Base-by-base conservation (phyloP, 768 basidiomycete genomes). In the Naganishia antarctica region DNA sequence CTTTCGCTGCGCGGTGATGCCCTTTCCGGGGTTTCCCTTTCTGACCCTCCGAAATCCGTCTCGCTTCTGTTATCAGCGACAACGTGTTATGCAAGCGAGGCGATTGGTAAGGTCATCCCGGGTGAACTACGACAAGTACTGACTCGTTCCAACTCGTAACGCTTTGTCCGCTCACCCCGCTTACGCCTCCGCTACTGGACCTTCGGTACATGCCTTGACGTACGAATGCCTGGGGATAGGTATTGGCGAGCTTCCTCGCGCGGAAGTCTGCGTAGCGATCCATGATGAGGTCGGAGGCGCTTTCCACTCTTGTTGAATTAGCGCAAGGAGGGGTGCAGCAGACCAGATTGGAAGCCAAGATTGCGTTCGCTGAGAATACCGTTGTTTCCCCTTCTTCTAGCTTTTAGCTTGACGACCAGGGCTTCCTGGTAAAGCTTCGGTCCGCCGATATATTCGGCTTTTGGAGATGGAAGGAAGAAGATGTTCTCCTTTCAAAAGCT, bases 21-120 rank as follows among this genome's bases (percentile, higher is more conserved):
- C 21, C 53, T 37, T 21, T 40, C 37, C 21, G 34, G 32, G 11
- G 5, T 25, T 37, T 34, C 53, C n/a, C 53, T 41, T 26, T 57
- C 53, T 7, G 53, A 40, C 1, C 53, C 53, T 57, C 53, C 53
- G 53, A 57, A 57, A 40, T 57, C 53, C 8, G 53, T 57, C 15
- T 57, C 53, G 13, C 53, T 57, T 25, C 53, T 57, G 34, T 37
- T 15, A 37, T 37, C 7, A 37, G 34, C 34, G 34, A 37, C 7
- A 37, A 15, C n/a, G n/a, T n/a, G n/a, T n/a, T n/a, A n/a, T n/a
- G n/a, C n/a, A n/a, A n/a, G n/a, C n/a, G n/a, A n/a, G n/a, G n/a
- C n/a, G n/a, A n/a, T n/a, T n/a, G n/a, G n/a, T n/a, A n/a, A n/a
- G n/a, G n/a, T n/a, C n/a, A n/a, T n/a, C n/a, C n/a, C n/a, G n/a